A percentile compares a stretch with the other conserved stretches of the same genome.
Evolutionary conservation across 352 stramenopile genomes (phyloP).

Genomic region (Phytophthora idaei): DNA sequence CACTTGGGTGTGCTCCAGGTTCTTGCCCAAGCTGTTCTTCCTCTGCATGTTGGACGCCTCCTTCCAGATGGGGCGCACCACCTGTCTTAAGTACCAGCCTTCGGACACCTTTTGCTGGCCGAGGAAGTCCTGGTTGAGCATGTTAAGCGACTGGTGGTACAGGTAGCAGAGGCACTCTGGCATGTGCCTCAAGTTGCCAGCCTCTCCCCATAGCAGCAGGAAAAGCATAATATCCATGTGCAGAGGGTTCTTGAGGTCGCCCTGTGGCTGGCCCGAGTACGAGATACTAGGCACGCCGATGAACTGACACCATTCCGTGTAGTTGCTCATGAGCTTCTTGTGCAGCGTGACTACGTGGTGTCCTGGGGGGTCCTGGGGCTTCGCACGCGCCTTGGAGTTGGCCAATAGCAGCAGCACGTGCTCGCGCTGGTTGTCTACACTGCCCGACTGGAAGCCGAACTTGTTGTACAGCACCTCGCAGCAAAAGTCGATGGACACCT

Average conservation of each 20-base stretch:
- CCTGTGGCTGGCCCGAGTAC: conserved; percentile 47
- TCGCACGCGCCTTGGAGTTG: conserved; percentile 69
- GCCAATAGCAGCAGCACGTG: conserved; percentile 75
- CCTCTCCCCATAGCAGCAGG: conserved; percentile 97
- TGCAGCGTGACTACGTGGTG: conserved; percentile 62
- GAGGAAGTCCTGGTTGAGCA: conserved; percentile 67
- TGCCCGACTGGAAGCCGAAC: conserved; percentile 77
- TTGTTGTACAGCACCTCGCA: conserved; percentile 75
- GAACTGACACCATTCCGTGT: conserved; percentile 70
- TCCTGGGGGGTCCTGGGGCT: conserved; percentile 45
- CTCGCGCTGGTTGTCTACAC: conserved; percentile 78
- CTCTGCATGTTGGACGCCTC: conserved; percentile 70
- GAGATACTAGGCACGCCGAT: conserved; percentile 38
- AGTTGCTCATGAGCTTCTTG: conserved; percentile 72
- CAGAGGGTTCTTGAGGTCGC: conserved; percentile 60
- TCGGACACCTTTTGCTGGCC: conserved; percentile 48
- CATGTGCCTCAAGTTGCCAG: conserved; percentile 95
- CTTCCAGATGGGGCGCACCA: conserved; percentile 67
- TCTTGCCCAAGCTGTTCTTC: conserved; percentile 67
- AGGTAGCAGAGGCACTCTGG: conserved; percentile 97
- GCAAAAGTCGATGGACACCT: conserved; percentile 75
- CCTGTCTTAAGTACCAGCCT: conserved; percentile 62
- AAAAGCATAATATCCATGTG: conserved; percentile 95
- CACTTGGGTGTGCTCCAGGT: conserved; percentile 69
- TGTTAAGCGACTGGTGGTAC: conserved; percentile 85